Evolutionary conservation across 345 rosid genomes (phyloP), one percentile per base, ranked within the genome.

Genomic region (Salix viminalis): DNA sequence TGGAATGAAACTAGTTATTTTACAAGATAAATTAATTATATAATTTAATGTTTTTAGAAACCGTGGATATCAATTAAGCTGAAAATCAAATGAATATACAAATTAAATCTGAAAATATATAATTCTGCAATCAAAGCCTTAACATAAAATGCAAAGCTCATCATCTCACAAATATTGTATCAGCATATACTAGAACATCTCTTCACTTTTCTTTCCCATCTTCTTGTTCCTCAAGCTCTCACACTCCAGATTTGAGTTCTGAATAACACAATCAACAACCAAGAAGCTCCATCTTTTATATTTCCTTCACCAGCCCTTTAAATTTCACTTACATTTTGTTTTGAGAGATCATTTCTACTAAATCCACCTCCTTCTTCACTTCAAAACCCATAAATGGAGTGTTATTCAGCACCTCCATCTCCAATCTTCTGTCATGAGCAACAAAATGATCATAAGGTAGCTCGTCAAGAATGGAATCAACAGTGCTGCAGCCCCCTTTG

Each of bases 391-490:
- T 58, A 41, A 73, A n/a, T 28, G 67, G 76, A 36, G 9, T 28
- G 70, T 67, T 11, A 32, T 65, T 62, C 30, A 54, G 54, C 73
- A 75, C 50, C 62, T 78, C 81, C 81, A 80, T 75, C 42, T 80
- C 79, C 52, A 82, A 56, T 48, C 66, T 71, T 71, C 84, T 79
- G 70, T 75, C 52, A 66, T 76, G 83, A 69, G n/a, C 74, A 60
- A 48, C 58, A 37, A 67, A 48, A 44, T 50, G 36, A 37, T 76
- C 79, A 62, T 74, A 67, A 46, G 89, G 90, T 58, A 88, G 75
- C 34, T 88, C 96, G 61, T 90, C 92, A 74, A 92, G 93, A 67
- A 94, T 83, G 23, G 89, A 85, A 64, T 92, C 95, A 73, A 91
- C 83, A 86, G 37, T 34, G 37, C 82, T 86, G 73, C 92, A 90